Conservation (phyloP, 2,329 filamentous ascomycete species). For the Thermoascus crustaceus region DNA sequence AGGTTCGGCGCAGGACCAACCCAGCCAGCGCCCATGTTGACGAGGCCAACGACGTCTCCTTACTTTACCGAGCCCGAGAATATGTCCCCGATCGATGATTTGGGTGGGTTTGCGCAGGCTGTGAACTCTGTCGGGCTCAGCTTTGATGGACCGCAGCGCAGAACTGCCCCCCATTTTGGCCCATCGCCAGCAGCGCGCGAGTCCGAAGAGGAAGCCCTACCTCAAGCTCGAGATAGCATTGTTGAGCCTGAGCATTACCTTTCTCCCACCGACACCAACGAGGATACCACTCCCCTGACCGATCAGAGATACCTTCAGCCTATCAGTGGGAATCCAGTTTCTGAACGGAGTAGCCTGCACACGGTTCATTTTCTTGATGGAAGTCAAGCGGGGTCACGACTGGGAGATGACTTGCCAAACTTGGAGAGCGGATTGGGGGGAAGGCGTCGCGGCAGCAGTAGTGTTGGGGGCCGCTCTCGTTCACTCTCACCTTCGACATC, state of each 20-base stretch:
- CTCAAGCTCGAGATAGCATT: too few species aligned
- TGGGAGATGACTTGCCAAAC: conserved; percentile 53
- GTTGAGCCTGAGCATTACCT: conserved; percentile 46
- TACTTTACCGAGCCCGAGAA: conserved; percentile 18
- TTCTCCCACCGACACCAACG: conserved; percentile 42
- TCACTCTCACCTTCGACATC: conserved; percentile 58
- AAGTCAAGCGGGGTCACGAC: conserved; percentile 35
- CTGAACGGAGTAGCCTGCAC: conserved; percentile 44
- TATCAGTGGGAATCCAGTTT: conserved; percentile 43
- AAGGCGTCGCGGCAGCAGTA: conserved; percentile 50
- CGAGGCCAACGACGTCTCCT: conserved; percentile 14
- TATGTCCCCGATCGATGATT: conserved; percentile 27
- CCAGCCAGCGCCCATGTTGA: conserved; percentile 16
- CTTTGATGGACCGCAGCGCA: conserved; percentile 22
- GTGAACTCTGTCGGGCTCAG: conserved; percentile 36
- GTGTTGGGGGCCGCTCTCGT: conserved; percentile 31
- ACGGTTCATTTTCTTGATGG: conserved; percentile 46
- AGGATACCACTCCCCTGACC: conserved; percentile 53
- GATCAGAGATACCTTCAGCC: conserved; percentile 49
- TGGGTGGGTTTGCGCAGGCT: conserved; percentile 34
- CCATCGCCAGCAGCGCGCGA: conserved; percentile 13
- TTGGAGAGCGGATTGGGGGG: conserved; percentile 52
- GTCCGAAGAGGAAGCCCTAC: too few species aligned
- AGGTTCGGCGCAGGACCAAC: conserved; percentile 11
- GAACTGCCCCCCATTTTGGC: conserved; percentile 11